Conservation (phyloP, 176 grass and related monocot species). For the Carex littledalei region DNA sequence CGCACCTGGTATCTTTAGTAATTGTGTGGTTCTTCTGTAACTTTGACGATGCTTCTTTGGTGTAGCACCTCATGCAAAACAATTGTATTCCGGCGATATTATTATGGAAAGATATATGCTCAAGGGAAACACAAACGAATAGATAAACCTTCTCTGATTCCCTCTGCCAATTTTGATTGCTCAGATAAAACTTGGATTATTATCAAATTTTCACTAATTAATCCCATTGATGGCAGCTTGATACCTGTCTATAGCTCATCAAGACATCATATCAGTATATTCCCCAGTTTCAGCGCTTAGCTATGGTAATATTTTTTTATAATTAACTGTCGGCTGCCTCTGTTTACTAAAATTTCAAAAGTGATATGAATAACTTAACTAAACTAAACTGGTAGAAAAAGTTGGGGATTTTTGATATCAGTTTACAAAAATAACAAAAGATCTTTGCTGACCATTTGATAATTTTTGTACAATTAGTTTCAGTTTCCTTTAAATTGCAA, state of each 20-base stretch:
- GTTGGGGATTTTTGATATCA: background rate
- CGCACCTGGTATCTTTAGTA: conserved; percentile 3
- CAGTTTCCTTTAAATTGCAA: background rate
- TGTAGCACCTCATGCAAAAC: background rate
- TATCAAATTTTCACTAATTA: background rate
- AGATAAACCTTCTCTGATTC: background rate
- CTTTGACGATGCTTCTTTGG: background rate
- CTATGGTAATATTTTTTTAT: background rate
- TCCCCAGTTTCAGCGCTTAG: background rate
- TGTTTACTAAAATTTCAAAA: background rate
- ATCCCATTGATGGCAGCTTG: background rate
- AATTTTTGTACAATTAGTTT: background rate
- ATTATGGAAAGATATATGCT: background rate
- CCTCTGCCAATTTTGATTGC: background rate
- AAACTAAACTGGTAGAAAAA: background rate
- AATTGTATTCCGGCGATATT: background rate
- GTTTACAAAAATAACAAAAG: background rate
- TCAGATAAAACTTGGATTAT: no score
- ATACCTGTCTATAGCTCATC: background rate
- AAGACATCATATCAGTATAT: background rate
- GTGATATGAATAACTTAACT: background rate
- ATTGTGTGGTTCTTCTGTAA: conserved; percentile 7
- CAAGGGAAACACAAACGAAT: background rate
- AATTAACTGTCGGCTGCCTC: background rate
- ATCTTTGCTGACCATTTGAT: background rate